These are phyloP conservation scores for Fusarium pseudograminearum DNA, from an alignment of 2,329 filamentous ascomycete genomes.

Conservation along the genomic window DNA sequence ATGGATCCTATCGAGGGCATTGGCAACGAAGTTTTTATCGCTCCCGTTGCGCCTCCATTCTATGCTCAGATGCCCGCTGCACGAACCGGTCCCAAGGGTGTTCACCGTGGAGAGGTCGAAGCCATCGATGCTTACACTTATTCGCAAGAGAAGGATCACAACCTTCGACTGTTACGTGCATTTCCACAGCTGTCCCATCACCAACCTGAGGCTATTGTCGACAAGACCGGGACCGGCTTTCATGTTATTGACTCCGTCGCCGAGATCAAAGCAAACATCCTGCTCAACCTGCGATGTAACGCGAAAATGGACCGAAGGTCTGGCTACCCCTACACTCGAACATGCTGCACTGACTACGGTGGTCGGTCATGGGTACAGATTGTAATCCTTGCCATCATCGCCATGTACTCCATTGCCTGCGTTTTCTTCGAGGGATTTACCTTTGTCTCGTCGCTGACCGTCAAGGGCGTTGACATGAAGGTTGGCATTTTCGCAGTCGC, in stretches of 20 bases:
- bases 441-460: slow-evolving; percentile 27
- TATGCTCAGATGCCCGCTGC: slow-evolving; percentile 34
- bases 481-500: slow-evolving; percentile 46
- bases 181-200: slow-evolving; percentile 40
- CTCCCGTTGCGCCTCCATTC: slow-evolving; percentile 45
- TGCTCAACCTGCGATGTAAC: slow-evolving; percentile 67
- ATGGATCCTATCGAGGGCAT: slow-evolving; percentile 46
- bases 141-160: slow-evolving; percentile 24
- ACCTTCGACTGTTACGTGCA: slow-evolving; percentile 36
- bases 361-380: slow-evolving; percentile 39
- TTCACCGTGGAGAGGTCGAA: slow-evolving; percentile 44
- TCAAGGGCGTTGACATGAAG: slow-evolving; percentile 41
- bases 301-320: slow-evolving; percentile 49
- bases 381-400: slow-evolving; percentile 37
- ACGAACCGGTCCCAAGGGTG: slow-evolving; percentile 35
- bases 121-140: slow-evolving; percentile 38
- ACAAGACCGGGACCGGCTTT: slow-evolving; percentile 44
- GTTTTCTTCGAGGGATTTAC: slow-evolving; percentile 32
- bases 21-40: slow-evolving; percentile 49
- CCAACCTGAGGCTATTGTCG: slow-evolving; percentile 40
- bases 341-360: slow-evolving; percentile 65
- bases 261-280: slow-evolving; percentile 54
- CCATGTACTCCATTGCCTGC: slow-evolving; percentile 37
- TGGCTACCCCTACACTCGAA: slow-evolving; percentile 60
- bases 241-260: slow-evolving; percentile 50